These are phyloP conservation scores for Fusarium camptoceras DNA, from an alignment of 2,329 filamentous ascomycete genomes.

Conservation along the genomic window DNA sequence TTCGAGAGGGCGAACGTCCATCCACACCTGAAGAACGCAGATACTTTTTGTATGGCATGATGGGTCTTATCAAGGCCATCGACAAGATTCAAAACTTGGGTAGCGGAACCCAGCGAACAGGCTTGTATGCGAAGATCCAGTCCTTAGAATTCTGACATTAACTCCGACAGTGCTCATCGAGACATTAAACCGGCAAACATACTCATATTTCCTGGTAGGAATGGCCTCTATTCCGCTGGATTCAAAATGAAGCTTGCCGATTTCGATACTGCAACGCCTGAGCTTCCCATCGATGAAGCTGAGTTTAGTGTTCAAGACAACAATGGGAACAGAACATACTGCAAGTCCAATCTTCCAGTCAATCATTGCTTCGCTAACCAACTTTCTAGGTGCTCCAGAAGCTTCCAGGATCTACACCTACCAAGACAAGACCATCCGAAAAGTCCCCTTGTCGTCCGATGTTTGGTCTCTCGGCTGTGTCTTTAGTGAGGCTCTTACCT, in stretches of 20 bases:
- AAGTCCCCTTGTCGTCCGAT: background rate
- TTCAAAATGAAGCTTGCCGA: conserved; percentile 28
- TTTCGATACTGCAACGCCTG: conserved; percentile 15
- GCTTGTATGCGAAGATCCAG: background rate
- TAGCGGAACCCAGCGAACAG: background rate
- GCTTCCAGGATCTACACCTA: background rate
- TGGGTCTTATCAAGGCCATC: conserved; percentile 3
- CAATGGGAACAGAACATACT: conserved; percentile 23
- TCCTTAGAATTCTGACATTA: background rate
- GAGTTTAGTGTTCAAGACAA: conserved; percentile 1
- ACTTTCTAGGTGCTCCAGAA: conserved; percentile 14
- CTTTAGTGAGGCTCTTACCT: conserved; percentile 23
- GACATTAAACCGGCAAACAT: conserved; percentile 35
- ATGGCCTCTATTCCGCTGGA: background rate
- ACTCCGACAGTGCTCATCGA: conserved; percentile 18
- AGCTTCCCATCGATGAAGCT: background rate
- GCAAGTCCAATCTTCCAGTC: background rate
- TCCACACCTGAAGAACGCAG: background rate
- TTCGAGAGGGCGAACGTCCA: background rate
- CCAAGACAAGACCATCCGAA: background rate
- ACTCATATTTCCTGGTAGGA: conserved; percentile 1
- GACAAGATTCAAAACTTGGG: conserved; percentile 19
- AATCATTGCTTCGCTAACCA: background rate
- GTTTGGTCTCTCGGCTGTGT: conserved; percentile 38
- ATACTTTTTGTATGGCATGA: conserved; percentile 13